Conservation (phyloP, 2,329 filamentous ascomycete genomes). For the Leptographium wingfieldii region DNA sequence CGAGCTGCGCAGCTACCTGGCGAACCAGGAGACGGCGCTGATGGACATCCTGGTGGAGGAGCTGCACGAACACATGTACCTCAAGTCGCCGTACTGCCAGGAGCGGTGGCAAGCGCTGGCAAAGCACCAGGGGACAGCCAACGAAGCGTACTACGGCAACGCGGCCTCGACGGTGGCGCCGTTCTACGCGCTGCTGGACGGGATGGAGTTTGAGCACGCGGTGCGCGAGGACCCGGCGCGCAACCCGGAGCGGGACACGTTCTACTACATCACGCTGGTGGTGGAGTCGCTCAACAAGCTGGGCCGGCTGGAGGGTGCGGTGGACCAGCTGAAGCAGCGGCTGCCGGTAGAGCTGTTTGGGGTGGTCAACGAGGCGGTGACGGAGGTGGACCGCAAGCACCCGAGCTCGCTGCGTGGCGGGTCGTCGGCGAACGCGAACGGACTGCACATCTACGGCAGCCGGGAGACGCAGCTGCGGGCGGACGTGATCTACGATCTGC, state of each 20-base stretch:
- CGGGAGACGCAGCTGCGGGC: constrained; percentile 65
- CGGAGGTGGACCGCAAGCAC: constrained; percentile 84
- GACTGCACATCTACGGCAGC: constrained; percentile 48
- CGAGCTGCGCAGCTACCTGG: constrained; percentile 76
- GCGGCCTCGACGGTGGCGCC: constrained; percentile 26
- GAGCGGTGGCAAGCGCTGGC: constrained; percentile 83
- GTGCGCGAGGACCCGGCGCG: constrained; percentile 79
- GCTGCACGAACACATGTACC: constrained; percentile 89
- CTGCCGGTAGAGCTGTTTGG: constrained; percentile 87
- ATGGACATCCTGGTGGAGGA: constrained; percentile 97
- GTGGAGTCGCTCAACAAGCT: constrained; percentile 86
- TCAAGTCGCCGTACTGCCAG: constrained; percentile 96
- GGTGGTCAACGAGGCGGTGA: constrained; percentile 89
- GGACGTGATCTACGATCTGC: constrained; percentile 78
- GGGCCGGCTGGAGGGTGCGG: constrained; percentile 69
- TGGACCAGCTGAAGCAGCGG: constrained; percentile 84
- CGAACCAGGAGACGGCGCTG: constrained; percentile 81
- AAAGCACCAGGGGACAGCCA: constrained; percentile 42
- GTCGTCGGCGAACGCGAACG: neutral
- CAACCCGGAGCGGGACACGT: constrained; percentile 91
- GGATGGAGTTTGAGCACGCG: constrained; percentile 44
- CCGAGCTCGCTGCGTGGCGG: constrained; percentile 53
- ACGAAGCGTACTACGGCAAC: neutral
- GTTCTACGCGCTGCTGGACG: constrained; percentile 47
- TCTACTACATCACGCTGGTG: constrained; percentile 79